Evolutionary conservation across 306 rosid species (phyloP).

Genomic region (Acmispon strigosus): DNA sequence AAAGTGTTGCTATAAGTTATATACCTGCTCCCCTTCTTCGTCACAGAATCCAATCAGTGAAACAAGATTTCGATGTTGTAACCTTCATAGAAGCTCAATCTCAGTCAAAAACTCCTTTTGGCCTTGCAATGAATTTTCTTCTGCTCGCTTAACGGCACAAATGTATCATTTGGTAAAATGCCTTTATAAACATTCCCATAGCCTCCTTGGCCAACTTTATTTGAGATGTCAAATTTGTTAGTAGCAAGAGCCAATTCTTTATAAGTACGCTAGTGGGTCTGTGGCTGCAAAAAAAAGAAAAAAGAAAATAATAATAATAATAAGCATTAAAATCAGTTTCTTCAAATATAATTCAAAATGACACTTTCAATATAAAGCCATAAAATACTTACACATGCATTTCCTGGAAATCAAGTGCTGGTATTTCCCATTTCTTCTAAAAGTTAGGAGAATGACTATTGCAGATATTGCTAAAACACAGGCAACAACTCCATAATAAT

Average conservation of each 20-base stretch:
- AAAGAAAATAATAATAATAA: too few relatives aligned
- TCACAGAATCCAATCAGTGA: conserved; percentile 72
- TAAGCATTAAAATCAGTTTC: conserved; percentile 15
- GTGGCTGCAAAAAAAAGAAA: too few relatives aligned
- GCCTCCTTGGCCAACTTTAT: conserved; percentile 84
- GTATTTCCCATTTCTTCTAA: conserved; percentile 32
- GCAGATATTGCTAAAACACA: conserved; percentile 38
- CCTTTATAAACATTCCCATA: conserved; percentile 95
- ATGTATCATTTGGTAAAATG: conserved; percentile 43
- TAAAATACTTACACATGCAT: conserved; percentile 43
- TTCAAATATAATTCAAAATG: neutral
- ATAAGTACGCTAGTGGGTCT: too few relatives aligned
- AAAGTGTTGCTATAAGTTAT: neutral
- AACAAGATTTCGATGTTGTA: conserved; percentile 91
- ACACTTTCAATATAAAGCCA: neutral
- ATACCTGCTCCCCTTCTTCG: conserved; percentile 81
- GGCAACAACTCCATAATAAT: conserved; percentile 39
- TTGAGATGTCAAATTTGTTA: conserved; percentile 46
- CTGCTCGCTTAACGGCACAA: conserved; percentile 81
- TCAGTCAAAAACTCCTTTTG: conserved; percentile 88
- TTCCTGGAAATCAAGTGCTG: conserved; percentile 38
- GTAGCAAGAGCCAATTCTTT: conserved; percentile 73
- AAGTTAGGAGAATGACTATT: conserved; percentile 31
- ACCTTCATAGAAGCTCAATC: conserved; percentile 75
- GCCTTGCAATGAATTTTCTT: conserved; percentile 87